phyloP scores from a whole-genome alignment of 306 rosid species.

The Cicer bijugum region DNA sequence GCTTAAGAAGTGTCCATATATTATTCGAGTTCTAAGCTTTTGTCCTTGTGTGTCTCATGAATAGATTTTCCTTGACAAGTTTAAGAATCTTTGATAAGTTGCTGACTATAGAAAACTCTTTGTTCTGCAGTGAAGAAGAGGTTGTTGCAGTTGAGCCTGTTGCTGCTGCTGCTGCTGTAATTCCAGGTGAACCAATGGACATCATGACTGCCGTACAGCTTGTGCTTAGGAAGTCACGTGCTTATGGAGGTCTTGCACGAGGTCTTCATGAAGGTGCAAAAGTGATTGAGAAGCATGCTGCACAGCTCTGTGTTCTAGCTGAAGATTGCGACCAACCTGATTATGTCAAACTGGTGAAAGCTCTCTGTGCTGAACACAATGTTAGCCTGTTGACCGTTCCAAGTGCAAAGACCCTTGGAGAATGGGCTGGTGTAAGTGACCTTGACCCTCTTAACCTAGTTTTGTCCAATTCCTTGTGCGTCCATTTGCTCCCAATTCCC shows the following conservation, averaged over 20 bases:
- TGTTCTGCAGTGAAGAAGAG: constrained; percentile 18
- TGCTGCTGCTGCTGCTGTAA: background rate
- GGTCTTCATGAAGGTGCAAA: constrained; percentile 29
- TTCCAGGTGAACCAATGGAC: constrained; percentile 33
- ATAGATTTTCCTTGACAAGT: background rate
- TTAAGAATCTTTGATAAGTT: background rate
- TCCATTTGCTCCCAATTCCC: background rate
- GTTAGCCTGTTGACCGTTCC: constrained; percentile 31
- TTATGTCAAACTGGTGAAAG: constrained; percentile 26
- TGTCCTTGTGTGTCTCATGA: background rate
- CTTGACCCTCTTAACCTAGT: background rate
- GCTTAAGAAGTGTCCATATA: background rate
- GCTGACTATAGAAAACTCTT: background rate
- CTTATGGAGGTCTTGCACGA: constrained; percentile 27
- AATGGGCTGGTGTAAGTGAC: constrained; percentile 32
- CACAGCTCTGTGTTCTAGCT: constrained; percentile 29
- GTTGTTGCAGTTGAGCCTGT: constrained; percentile 16
- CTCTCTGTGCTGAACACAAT: constrained; percentile 23
- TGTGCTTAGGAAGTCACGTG: constrained; percentile 16
- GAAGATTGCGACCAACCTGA: constrained; percentile 36
- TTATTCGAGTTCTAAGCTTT: no score
- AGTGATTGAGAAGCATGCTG: constrained; percentile 26
- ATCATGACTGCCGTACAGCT: constrained; percentile 27
- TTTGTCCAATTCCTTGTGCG: background rate
- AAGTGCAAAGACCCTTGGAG: constrained; percentile 23